A percentile compares a stretch with the other conserved stretches of the same genome.
phyloP scores from a whole-genome alignment of 2,329 filamentous ascomycete genomes.

The Teratosphaeria epicoccoides region DNA sequence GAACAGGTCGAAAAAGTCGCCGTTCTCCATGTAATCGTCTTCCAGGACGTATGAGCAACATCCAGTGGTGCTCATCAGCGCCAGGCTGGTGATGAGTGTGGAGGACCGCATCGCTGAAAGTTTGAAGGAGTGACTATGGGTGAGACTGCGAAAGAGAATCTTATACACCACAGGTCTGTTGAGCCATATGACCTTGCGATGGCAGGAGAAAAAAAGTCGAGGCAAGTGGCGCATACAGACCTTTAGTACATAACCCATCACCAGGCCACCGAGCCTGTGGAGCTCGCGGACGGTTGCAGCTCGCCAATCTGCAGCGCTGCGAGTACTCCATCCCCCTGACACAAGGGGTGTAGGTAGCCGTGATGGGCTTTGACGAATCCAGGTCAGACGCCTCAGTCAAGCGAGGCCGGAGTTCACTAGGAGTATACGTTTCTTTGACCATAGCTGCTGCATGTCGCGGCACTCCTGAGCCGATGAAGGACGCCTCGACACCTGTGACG shows the following conservation, averaged over 20 bases:
- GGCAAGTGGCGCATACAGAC: neutral
- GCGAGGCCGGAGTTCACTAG: neutral
- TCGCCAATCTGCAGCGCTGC: slow-evolving; percentile 1
- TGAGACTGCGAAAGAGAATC: neutral
- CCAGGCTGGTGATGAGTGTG: slow-evolving; percentile 5
- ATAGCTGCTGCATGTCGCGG: neutral
- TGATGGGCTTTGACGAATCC: neutral
- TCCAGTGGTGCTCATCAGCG: slow-evolving; percentile 16
- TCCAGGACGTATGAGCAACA: slow-evolving; percentile 28
- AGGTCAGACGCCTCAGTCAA: slow-evolving; percentile 3
- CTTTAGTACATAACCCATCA: neutral
- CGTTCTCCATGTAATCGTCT: slow-evolving; percentile 36
- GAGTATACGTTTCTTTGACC: neutral
- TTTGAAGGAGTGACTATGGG: slow-evolving; percentile 8
- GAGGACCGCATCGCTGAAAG: slow-evolving; percentile 3
- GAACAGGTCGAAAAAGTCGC: slow-evolving; percentile 43
- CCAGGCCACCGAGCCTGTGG: neutral
- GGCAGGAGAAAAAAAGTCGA: neutral
- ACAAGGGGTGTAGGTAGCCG: neutral
- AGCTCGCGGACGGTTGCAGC: neutral
- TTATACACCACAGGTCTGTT: neutral
- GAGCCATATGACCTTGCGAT: neutral
- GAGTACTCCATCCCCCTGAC: neutral
- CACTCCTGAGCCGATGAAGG: neutral
- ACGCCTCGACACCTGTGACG: neutral